These are phyloP conservation scores for Psilocybe tampanensis DNA, from an alignment of 768 basidiomycete genomes.

Conservation along the genomic window DNA sequence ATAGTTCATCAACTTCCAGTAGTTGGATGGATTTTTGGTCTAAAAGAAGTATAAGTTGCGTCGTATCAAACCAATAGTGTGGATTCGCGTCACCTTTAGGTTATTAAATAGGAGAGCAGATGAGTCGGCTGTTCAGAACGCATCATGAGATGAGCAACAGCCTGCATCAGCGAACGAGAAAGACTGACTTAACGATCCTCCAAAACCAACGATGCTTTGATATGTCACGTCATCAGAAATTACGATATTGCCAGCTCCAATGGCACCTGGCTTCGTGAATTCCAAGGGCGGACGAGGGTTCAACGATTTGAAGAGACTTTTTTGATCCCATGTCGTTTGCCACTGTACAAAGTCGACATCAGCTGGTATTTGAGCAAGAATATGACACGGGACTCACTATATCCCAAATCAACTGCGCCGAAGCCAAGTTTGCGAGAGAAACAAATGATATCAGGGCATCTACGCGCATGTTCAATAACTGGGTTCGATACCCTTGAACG, in stretches of 20 bases:
- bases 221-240: slow-evolving; percentile 51
- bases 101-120: no score
- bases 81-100: neutral
- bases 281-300: neutral
- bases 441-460: neutral
- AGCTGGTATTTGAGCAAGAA: neutral
- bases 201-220: slow-evolving; percentile 66
- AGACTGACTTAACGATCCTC: slow-evolving; percentile 56
- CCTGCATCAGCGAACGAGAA: no score
- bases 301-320: neutral
- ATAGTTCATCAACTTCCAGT: slow-evolving; percentile 57
- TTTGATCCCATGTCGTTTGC: neutral
- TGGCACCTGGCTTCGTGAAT: slow-evolving; percentile 40
- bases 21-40: slow-evolving; percentile 51
- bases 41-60: slow-evolving; percentile 16
- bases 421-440: neutral
- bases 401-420: neutral
- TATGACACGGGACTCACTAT: neutral
- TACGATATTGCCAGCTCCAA: slow-evolving; percentile 58
- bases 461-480: neutral
- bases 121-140: no score
- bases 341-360: neutral
- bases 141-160: neutral
- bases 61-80: neutral
- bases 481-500: no score